Evolutionary conservation across 2,329 filamentous ascomycete genomes (phyloP).

Genomic region (Furcasterigmium sp.): DNA sequence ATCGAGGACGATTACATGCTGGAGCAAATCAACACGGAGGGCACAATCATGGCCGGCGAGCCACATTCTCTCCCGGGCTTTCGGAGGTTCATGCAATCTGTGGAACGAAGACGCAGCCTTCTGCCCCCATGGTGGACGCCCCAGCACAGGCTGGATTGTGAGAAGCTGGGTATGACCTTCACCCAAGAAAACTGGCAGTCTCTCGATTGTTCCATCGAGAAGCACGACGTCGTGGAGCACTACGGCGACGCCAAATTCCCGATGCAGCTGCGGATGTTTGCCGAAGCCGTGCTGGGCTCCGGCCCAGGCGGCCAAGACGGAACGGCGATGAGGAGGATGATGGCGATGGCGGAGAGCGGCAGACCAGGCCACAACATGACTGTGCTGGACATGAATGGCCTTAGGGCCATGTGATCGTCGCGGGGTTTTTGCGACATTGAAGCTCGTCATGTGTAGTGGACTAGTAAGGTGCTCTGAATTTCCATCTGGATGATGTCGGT

Average conservation of each 20-base stretch:
- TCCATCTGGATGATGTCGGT: too few species aligned
- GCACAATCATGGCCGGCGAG: conserved; percentile 19
- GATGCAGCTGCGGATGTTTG: conserved; percentile 45
- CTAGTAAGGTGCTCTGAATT: too few species aligned
- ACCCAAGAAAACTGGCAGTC: conserved; percentile 17
- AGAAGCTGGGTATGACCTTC: conserved; percentile 22
- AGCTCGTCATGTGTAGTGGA: too few species aligned
- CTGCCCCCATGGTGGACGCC: conserved; percentile 40
- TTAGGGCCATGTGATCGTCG: too few species aligned
- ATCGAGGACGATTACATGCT: conserved; percentile 27
- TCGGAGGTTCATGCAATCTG: conserved; percentile 5
- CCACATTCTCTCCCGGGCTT: not conserved
- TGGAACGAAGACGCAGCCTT: conserved; percentile 18
- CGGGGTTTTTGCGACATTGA: too few species aligned
- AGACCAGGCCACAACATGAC: too few species aligned
- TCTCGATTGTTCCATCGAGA: conserved; percentile 21
- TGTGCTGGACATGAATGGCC: too few species aligned
- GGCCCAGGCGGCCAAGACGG: conserved; percentile 22
- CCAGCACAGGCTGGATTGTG: conserved; percentile 31
- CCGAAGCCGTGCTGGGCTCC: conserved; percentile 29
- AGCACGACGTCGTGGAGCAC: conserved; percentile 30
- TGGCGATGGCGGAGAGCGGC: conserved; percentile 16
- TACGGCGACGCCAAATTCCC: conserved; percentile 38
- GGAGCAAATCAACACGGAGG: conserved; percentile 18
- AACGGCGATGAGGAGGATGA: conserved; percentile 14